Conservation (phyloP, 306 rosid species). For the Casuarina cunninghamiana region DNA sequence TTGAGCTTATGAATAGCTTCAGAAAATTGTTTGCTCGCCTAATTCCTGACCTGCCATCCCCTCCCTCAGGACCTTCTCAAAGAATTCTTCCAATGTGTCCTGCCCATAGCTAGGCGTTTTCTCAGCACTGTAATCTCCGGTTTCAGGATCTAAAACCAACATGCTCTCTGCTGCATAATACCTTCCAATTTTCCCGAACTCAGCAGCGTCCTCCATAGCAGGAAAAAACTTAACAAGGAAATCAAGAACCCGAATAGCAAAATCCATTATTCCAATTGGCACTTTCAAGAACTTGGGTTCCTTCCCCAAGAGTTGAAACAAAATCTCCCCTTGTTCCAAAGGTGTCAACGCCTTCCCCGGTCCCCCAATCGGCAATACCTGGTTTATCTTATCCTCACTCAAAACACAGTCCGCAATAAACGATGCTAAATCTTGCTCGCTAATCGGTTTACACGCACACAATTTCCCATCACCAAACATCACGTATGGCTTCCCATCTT, state of each 20-base stretch:
- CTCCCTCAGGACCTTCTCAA: constrained; percentile 73
- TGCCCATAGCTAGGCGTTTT: constrained; percentile 92
- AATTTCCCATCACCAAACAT: constrained; percentile 98
- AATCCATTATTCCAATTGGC: constrained; percentile 93
- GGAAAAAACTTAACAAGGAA: constrained; percentile 75
- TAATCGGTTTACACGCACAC: constrained; percentile 94
- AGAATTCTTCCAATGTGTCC: constrained; percentile 88
- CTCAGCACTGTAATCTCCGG: constrained; percentile 84
- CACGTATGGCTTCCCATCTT: constrained; percentile 97
- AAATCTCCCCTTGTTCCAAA: constrained; percentile 84
- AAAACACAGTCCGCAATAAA: constrained; percentile 83
- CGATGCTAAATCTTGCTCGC: constrained; percentile 87
- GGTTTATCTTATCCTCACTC: constrained; percentile 64
- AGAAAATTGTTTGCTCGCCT: constrained; percentile 83
- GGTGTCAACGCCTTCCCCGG: constrained; percentile 92
- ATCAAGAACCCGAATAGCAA: constrained; percentile 76
- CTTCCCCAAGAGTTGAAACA: constrained; percentile 76
- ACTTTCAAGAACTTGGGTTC: constrained; percentile 89
- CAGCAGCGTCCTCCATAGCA: constrained; percentile 85
- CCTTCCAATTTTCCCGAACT: constrained; percentile 94
- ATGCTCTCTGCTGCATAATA: constrained; percentile 96
- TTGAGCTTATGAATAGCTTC: constrained; percentile 16
- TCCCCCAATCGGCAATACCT: constrained; percentile 80
- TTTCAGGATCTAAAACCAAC: constrained; percentile 84
- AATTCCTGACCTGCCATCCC: constrained; percentile 98